phyloP scores from a whole-genome alignment of 331 rosid genomes.

The Prunus yedoensis region DNA sequence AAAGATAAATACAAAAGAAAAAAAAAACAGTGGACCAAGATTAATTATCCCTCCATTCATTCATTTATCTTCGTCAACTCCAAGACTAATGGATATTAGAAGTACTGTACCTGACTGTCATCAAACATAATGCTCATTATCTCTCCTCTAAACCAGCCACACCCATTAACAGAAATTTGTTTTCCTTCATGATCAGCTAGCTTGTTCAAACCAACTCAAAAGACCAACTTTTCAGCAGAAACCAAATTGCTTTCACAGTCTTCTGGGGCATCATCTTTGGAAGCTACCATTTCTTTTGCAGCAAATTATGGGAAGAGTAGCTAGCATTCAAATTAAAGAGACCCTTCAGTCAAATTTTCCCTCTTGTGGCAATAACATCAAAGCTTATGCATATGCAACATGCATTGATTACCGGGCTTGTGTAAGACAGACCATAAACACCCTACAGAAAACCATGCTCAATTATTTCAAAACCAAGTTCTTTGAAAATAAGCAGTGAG shows the following conservation, averaged over 20 bases:
- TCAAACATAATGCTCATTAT: conserved; percentile 6
- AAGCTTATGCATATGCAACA: background rate
- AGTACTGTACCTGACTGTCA: conserved; percentile 23
- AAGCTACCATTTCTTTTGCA: conserved; percentile 9
- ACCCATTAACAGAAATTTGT: background rate
- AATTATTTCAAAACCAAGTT: background rate
- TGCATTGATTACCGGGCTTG: background rate
- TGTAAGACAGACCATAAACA: background rate
- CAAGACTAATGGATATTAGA: background rate
- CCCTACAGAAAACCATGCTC: background rate
- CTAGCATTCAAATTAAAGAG: background rate
- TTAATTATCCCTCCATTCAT: background rate
- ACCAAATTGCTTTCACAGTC: background rate
- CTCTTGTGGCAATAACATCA: conserved; percentile 2
- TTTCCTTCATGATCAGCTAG: conserved; percentile 8
- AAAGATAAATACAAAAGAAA: background rate
- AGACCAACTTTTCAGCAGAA: conserved; percentile 13
- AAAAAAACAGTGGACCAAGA: background rate
- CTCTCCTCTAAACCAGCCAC: conserved; percentile 3
- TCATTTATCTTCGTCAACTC: background rate
- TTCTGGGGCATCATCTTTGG: background rate
- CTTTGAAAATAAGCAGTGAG: background rate
- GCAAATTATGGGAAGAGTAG: background rate
- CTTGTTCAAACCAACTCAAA: background rate
- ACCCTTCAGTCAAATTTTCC: background rate